Conservation (phyloP, 352 stramenopile species). For the Globisporangium acanthophoron region DNA sequence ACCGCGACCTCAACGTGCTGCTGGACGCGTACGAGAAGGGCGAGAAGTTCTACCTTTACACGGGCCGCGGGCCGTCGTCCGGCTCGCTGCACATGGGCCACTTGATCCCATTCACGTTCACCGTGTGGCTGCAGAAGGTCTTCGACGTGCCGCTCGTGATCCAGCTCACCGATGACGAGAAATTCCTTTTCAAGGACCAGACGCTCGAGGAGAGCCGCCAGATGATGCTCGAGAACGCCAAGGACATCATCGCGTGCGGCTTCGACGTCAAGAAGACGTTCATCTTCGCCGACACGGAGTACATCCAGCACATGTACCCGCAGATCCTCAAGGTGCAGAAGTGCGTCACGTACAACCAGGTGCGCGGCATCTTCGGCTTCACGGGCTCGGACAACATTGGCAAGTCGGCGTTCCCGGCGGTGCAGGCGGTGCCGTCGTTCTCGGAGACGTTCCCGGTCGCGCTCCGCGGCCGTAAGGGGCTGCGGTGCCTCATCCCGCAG, state of each 20-base stretch:
- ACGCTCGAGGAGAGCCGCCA: conserved; percentile 83
- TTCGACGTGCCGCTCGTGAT: conserved; percentile 99
- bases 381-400: conserved; percentile 97
- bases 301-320: conserved; percentile 99
- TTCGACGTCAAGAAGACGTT: conserved; percentile 98
- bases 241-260: conserved; percentile 99
- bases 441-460: conserved; percentile 94
- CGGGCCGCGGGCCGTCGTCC: conserved; percentile 95
- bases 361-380: conserved; percentile 99
- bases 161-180: conserved; percentile 99
- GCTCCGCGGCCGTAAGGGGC: conserved; percentile 77
- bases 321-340: conserved; percentile 99
- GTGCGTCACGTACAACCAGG: conserved; percentile 96
- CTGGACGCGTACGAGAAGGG: conserved; percentile 94
- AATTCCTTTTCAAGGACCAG: conserved; percentile 99
- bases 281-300: conserved; percentile 99
- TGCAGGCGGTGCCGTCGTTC: conserved; percentile 98
- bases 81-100: conserved; percentile 98
- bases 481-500: conserved; percentile 99
- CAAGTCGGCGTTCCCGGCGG: conserved; percentile 97
- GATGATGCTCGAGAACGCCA: conserved; percentile 98
- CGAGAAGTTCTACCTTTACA: conserved; percentile 99
- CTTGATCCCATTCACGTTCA: conserved; percentile 99
- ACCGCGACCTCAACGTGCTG: conserved; percentile 97
- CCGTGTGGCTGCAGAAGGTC: conserved; percentile 97